Evolutionary conservation across 164 flowering plant species (phyloP).

Genomic region (Platanus orientalis): DNA sequence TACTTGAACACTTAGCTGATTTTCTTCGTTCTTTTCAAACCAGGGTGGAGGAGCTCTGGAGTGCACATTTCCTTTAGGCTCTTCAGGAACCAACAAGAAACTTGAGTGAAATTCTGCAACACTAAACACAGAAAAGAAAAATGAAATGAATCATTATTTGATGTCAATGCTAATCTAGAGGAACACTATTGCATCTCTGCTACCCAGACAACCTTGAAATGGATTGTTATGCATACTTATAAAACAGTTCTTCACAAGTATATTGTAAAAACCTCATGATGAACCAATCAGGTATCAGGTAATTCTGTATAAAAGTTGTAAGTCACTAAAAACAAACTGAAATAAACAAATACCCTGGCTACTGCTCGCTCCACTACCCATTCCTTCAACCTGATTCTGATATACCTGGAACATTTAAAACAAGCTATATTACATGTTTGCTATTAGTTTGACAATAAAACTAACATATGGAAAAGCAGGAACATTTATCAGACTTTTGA

Average conservation of each 20-base stretch:
- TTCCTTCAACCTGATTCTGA: slow-evolving; percentile 25
- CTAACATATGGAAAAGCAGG: background rate
- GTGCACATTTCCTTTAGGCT: slow-evolving; percentile 61
- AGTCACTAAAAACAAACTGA: background rate
- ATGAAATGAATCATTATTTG: background rate
- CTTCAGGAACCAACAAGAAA: slow-evolving; percentile 24
- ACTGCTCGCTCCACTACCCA: slow-evolving; percentile 22
- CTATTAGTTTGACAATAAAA: no score
- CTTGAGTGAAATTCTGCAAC: slow-evolving; percentile 33
- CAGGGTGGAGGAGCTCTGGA: slow-evolving; percentile 95
- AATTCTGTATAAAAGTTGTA: no score
- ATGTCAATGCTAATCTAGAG: slow-evolving; percentile 5
- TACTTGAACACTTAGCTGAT: slow-evolving; percentile 19
- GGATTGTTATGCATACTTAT: background rate
- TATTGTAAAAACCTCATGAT: no score
- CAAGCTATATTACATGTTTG: no score
- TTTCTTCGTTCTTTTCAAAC: slow-evolving; percentile 45
- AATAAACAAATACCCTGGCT: slow-evolving; percentile 36
- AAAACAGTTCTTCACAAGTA: no score
- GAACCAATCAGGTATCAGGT: no score
- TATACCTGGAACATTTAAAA: slow-evolving; percentile 23
- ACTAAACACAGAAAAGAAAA: slow-evolving; percentile 27
- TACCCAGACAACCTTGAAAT: background rate
- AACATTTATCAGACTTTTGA: background rate
- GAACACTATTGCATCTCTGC: background rate